phyloP scores from a whole-genome alignment of 306 rosid species.

The Vachellia pachyceras region DNA sequence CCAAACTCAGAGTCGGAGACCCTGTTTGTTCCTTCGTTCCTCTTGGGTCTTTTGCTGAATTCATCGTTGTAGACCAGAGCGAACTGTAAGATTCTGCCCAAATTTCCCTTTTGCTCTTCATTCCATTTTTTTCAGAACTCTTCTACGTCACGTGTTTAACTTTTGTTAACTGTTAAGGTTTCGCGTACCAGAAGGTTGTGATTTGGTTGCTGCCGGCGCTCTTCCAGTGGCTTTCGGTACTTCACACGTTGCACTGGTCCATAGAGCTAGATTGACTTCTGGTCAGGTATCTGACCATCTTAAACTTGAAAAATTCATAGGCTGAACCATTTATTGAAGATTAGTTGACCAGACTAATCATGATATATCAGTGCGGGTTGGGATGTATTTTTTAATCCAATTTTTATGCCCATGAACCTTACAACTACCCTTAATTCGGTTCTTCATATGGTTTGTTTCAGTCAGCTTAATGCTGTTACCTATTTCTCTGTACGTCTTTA shows the following conservation, averaged over 20 bases:
- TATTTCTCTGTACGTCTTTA: not conserved
- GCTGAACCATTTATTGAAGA: not conserved
- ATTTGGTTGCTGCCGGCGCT: constrained; percentile 84
- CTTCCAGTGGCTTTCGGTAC: constrained; percentile 94
- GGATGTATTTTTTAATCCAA: not conserved
- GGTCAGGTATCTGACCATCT: constrained; percentile 65
- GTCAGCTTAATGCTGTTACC: not conserved
- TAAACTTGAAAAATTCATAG: not conserved
- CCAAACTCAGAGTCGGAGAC: constrained; percentile 69
- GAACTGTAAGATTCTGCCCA: constrained; percentile 57
- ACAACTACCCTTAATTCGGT: not conserved
- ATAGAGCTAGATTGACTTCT: constrained; percentile 72
- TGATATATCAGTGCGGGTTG: not conserved
- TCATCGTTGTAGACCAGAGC: constrained; percentile 67
- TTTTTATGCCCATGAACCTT: not conserved
- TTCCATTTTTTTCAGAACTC: not conserved
- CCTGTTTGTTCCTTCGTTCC: constrained; percentile 70
- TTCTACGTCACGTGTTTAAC: not conserved
- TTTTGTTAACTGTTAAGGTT: constrained; percentile 55
- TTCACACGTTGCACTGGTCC: constrained; percentile 86
- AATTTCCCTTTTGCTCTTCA: not conserved
- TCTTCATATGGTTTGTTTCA: not conserved
- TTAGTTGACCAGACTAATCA: not conserved
- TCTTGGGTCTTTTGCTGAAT: constrained; percentile 81
- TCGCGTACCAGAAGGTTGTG: constrained; percentile 84